phyloP scores from a whole-genome alignment of 805 yeast genomes.

The Barnettozyma pratensis region DNA sequence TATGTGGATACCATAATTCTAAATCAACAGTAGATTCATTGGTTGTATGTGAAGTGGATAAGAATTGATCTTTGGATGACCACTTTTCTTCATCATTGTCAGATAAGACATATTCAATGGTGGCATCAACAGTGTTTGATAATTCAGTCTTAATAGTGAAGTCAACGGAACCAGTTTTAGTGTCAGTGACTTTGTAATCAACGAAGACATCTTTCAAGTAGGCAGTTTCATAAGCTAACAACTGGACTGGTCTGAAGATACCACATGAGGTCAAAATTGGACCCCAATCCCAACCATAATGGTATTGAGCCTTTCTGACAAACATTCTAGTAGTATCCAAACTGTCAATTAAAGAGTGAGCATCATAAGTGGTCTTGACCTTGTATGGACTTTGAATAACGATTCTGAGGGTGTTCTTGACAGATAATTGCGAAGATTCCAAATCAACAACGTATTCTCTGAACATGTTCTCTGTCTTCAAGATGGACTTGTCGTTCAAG shows the following conservation, averaged over 20 bases:
- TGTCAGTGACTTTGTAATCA: conserved; percentile 10
- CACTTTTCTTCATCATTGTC: conserved; percentile 7
- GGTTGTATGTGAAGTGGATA: not conserved
- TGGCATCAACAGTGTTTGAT: conserved; percentile 2
- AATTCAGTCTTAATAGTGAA: conserved; percentile 4
- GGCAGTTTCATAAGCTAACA: conserved; percentile 3
- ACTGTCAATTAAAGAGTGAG: conserved; percentile 26
- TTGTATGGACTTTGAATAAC: conserved; percentile 34
- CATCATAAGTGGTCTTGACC: conserved; percentile 28
- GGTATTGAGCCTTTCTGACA: conserved; percentile 48
- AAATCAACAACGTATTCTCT: conserved; percentile 30
- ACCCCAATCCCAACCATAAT: conserved; percentile 60
- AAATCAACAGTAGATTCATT: not conserved
- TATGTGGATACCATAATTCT: conserved; percentile 16
- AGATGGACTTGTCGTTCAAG: conserved; percentile 33
- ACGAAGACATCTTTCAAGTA: conserved; percentile 8
- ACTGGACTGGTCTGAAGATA: conserved; percentile 13
- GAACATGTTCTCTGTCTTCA: conserved; percentile 42
- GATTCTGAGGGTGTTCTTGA: conserved; percentile 30
- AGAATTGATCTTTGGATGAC: conserved; percentile 3
- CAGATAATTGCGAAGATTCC: not conserved
- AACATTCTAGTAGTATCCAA: conserved; percentile 36
- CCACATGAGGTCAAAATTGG: conserved; percentile 22
- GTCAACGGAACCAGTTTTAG: conserved; percentile 2
- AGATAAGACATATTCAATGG: conserved; percentile 2